Conservation (phyloP, 352 stramenopile species). For the Plasmopara viticola region DNA sequence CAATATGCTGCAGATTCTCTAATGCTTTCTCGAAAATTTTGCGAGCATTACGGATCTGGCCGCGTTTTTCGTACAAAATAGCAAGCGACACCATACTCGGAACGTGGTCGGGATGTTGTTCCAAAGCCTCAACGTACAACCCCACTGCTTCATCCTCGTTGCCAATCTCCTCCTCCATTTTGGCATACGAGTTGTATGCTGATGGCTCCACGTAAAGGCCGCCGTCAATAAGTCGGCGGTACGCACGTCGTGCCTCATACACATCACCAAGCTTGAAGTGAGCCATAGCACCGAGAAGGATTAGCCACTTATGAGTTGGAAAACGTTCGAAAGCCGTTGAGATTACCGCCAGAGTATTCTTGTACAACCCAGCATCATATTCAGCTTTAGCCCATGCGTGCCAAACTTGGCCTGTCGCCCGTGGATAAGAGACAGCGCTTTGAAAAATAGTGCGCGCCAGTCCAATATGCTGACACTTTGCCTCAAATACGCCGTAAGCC, state of each 20-base stretch:
- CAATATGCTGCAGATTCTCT: slow-evolving; percentile 46
- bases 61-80: slow-evolving; percentile 49
- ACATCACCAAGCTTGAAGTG: slow-evolving; percentile 76
- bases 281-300: slow-evolving; percentile 69
- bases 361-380: slow-evolving; percentile 68
- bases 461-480: slow-evolving; percentile 56
- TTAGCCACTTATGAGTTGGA: slow-evolving; percentile 78
- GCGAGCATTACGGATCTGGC: slow-evolving; percentile 39
- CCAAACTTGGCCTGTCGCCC: slow-evolving; percentile 71
- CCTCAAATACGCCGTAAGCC: slow-evolving; percentile 71
- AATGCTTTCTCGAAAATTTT: slow-evolving; percentile 66
- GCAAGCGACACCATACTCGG: slow-evolving; percentile 76
- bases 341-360: slow-evolving; percentile 66
- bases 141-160: slow-evolving; percentile 56
- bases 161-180: slow-evolving; percentile 77
- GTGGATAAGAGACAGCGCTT: slow-evolving; percentile 34
- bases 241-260: slow-evolving; percentile 62
- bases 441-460: slow-evolving; percentile 66
- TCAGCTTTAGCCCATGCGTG: slow-evolving; percentile 84
- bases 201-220: slow-evolving; percentile 66
- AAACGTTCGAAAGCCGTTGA: slow-evolving; percentile 53
- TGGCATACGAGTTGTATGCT: slow-evolving; percentile 77
- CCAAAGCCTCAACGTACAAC: slow-evolving; percentile 61
- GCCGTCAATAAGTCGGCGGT: slow-evolving; percentile 66
- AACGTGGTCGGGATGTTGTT: slow-evolving; percentile 55